These are phyloP conservation scores for Gynostemma pentaphyllum DNA, from an alignment of 306 rosid species.

Conservation along the genomic window DNA sequence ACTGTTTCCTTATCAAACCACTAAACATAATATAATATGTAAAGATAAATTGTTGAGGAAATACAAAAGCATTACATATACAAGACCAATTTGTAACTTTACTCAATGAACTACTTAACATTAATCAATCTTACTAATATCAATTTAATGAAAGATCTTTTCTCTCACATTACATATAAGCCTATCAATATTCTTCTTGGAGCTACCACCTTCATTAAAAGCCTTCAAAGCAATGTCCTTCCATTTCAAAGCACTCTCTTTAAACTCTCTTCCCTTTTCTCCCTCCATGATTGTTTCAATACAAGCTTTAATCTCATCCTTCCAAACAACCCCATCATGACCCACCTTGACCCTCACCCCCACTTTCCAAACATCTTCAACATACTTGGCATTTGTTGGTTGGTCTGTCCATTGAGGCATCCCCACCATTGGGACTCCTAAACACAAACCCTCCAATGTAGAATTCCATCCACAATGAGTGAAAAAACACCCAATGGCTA, in stretches of 20 bases:
- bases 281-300: constrained; percentile 29
- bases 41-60: too few relatives aligned
- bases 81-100: too few relatives aligned
- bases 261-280: constrained; percentile 19
- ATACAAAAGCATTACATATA: too few relatives aligned
- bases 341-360: constrained; percentile 28
- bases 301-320: constrained; percentile 27
- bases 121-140: too few relatives aligned
- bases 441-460: constrained; percentile 28
- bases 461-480: constrained; percentile 48
- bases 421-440: constrained; percentile 36
- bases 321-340: constrained; percentile 24
- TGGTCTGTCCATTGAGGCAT: constrained; percentile 44
- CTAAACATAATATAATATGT: too few relatives aligned
- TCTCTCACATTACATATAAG: constrained; percentile 5
- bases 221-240: constrained; percentile 24
- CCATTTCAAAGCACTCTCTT: constrained; percentile 32
- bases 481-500: constrained; percentile 30
- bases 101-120: too few relatives aligned
- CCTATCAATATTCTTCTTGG: constrained; percentile 21
- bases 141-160: too few relatives aligned
- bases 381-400: constrained; percentile 32
- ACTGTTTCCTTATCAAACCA: too few relatives aligned
- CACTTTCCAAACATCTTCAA: constrained; percentile 37
- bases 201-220: constrained; percentile 23